Conservation (phyloP, 116 monocot genomes). For the Papilionanthe hybrid region DNA sequence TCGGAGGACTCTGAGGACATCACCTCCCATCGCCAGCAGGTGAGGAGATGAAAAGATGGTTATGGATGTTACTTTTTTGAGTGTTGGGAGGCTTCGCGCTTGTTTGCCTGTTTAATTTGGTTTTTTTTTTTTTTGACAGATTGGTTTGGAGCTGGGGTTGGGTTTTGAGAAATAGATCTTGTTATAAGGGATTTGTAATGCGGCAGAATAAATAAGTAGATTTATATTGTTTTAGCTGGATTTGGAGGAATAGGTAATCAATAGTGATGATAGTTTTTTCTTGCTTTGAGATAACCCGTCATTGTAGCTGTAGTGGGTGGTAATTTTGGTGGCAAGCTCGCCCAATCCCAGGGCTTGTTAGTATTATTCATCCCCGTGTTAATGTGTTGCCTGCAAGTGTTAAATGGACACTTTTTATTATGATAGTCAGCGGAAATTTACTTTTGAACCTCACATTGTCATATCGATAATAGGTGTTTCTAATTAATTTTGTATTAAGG, state of each 20-base stretch:
- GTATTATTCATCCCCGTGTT: background rate
- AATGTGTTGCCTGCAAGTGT: background rate
- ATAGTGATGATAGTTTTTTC: background rate
- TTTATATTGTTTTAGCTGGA: background rate
- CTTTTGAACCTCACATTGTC: no score
- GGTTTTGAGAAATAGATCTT: background rate
- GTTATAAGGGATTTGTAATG: background rate
- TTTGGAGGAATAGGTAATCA: background rate
- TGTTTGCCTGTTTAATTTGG: slow-evolving; percentile 8
- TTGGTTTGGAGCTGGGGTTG: background rate
- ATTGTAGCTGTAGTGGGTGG: background rate
- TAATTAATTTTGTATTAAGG: no score
- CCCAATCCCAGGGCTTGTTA: background rate
- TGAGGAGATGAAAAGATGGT: slow-evolving; percentile 7
- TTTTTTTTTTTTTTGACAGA: slow-evolving; percentile 1
- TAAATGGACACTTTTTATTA: background rate
- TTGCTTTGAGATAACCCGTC: background rate
- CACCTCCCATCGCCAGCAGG: slow-evolving; percentile 75
- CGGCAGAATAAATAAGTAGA: slow-evolving; percentile 1
- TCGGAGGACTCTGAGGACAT: slow-evolving; percentile 80
- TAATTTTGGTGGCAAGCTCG: background rate
- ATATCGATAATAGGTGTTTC: no score
- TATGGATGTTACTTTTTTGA: background rate
- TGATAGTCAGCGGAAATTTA: no score
- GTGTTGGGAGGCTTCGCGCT: slow-evolving; percentile 1